phyloP scores from a whole-genome alignment of 148 eudicot species.

The Rhododendron williamsianum region DNA sequence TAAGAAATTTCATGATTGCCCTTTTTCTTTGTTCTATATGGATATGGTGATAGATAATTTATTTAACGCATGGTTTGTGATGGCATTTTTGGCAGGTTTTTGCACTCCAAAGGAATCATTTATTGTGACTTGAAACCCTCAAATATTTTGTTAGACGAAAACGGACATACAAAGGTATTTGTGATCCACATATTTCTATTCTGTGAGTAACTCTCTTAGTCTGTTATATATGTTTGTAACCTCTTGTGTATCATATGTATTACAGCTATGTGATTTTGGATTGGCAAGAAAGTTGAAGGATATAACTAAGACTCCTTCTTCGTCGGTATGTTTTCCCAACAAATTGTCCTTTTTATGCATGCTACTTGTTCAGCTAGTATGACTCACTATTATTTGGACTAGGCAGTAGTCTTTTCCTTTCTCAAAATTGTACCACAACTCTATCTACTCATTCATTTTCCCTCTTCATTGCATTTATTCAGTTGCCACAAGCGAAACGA shows the following conservation, averaged over 20 bases:
- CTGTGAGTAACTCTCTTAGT: background rate
- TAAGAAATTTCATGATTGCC: slow-evolving; percentile 32
- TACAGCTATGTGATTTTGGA: slow-evolving; percentile 95
- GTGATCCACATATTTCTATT: background rate
- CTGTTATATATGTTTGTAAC: slow-evolving; percentile 3
- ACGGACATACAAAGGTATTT: slow-evolving; percentile 77
- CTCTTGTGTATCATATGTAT: slow-evolving; percentile 11
- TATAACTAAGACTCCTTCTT: slow-evolving; percentile 63
- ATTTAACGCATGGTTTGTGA: background rate
- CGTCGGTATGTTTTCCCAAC: slow-evolving; percentile 41
- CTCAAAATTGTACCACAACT: background rate
- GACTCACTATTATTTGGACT: background rate
- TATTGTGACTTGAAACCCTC: slow-evolving; percentile 97
- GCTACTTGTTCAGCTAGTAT: background rate
- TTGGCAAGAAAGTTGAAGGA: slow-evolving; percentile 85
- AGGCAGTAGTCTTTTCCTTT: slow-evolving; percentile 2
- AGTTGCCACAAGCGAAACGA: slow-evolving; percentile 95
- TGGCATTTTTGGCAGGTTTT: slow-evolving; percentile 43
- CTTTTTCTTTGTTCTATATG: background rate
- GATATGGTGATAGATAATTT: background rate
- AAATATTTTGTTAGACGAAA: slow-evolving; percentile 88
- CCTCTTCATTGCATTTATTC: slow-evolving; percentile 19
- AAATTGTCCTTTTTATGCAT: background rate
- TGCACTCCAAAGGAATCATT: slow-evolving; percentile 89
- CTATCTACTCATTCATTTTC: slow-evolving; percentile 9